Evolutionary conservation across 805 yeast species (phyloP).

Genomic region (Candida suzukii): DNA sequence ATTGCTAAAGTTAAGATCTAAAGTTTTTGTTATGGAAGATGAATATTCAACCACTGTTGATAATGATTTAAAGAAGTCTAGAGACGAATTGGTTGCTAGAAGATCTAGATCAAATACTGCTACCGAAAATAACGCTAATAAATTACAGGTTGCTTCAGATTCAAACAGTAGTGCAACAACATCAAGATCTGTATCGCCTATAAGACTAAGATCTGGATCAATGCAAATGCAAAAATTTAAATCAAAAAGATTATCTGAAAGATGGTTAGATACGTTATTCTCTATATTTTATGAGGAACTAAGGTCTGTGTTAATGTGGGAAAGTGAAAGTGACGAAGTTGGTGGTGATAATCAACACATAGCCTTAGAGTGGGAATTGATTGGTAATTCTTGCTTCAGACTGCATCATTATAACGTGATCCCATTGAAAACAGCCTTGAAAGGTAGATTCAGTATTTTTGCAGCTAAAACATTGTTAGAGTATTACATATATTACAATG

Average conservation of each 20-base stretch:
- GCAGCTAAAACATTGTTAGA: constrained; percentile 45
- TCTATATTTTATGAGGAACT: constrained; percentile 65
- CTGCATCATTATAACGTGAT: constrained; percentile 42
- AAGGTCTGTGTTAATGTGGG: constrained; percentile 65
- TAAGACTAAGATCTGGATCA: constrained; percentile 8
- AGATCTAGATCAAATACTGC: background rate
- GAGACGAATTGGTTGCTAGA: background rate
- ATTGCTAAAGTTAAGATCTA: constrained; percentile 55
- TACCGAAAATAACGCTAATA: constrained; percentile 1
- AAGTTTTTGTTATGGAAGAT: constrained; percentile 75
- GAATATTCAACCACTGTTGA: constrained; percentile 34
- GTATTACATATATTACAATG: constrained; percentile 27
- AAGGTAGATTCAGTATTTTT: constrained; percentile 56
- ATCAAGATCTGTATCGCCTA: constrained; percentile 14
- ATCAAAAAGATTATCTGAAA: constrained; percentile 55
- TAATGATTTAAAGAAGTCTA: constrained; percentile 9
- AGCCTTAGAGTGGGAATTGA: constrained; percentile 69
- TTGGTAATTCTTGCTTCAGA: constrained; percentile 49
- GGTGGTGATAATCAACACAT: constrained; percentile 34
- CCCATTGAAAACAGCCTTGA: constrained; percentile 46
- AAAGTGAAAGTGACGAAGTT: constrained; percentile 15
- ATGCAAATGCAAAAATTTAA: constrained; percentile 15
- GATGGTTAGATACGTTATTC: constrained; percentile 67
- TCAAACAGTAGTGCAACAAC: constrained; percentile 14
- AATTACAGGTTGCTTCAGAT: constrained; percentile 8